Evolutionary conservation across 352 stramenopile species (phyloP), one percentile per base, ranked within the genome.

Genomic region (Phytophthora pluvialis): DNA sequence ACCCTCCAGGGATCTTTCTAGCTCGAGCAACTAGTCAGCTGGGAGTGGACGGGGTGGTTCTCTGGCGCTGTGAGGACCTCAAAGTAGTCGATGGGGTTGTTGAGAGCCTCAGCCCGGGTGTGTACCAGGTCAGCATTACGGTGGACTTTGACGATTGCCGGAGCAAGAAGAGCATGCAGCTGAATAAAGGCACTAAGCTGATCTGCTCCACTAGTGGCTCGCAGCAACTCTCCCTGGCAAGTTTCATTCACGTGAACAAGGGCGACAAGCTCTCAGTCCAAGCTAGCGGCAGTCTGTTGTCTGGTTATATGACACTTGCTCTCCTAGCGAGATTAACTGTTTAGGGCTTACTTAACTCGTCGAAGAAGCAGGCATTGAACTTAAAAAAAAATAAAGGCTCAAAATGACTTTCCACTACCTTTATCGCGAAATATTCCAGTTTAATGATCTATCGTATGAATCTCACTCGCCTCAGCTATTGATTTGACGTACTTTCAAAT

Each of bases 281-380:
- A 15, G 28, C 28, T 8, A 39, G 48, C 35, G 55, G 55, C 13
- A 57, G 11, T 12, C 25, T 64, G 5, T 46, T 18, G 13, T 47
- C 7, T 39, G 55, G 55, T 2, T 64, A 64, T 12, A 64, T 64
- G 55, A 57, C 44, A 28, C 44, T 64, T n/a, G 6, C 55, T 25
- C 25, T 48, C 12, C 33, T 64, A 2, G 55, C 55, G 25, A 48
- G 33, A 33, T 45, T 64, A 29, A 54, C 44, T 1, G 55, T 63
- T 9, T 63, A 63, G 50, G 21, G 21, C 21, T 21, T 21, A 21
- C 21, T 21, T 21, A 21, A 21, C 21, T 21, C 21, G 1, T 21
- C 21, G 21, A 21, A 21, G 21, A 21, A 21, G 21, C 21, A 21
- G 21, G 21, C 21, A 21, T 21, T 21, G 21, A 21, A 21, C 2